Percentiles rank a stretch among this genome's conserved stretches.
These are phyloP conservation scores for Fomitopsis betulina DNA, from an alignment of 1,284 basidiomycete species.

Conservation along the genomic window DNA sequence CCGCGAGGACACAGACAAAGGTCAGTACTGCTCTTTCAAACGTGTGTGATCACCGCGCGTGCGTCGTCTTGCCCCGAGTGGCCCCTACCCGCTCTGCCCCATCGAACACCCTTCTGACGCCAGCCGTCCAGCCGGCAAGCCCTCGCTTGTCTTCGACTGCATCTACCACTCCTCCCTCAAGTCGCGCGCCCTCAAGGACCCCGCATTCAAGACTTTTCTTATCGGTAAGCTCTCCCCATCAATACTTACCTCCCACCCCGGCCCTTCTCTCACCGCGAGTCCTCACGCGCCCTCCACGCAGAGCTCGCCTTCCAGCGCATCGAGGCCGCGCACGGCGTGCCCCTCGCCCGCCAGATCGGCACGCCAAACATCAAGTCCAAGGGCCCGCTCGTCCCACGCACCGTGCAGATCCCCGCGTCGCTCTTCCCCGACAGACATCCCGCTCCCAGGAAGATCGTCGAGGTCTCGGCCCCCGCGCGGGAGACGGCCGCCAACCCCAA, in stretches of 20 bases:
- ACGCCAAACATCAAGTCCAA: conserved; percentile 71
- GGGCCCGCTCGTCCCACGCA: conserved; percentile 54
- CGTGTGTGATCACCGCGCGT: neutral
- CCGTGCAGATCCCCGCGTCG: conserved; percentile 44
- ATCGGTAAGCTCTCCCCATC: conserved; percentile 43
- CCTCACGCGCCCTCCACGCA: conserved; percentile 20
- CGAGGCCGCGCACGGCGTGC: conserved; percentile 51
- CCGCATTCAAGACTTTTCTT: conserved; percentile 63
- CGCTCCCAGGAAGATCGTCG: conserved; percentile 36
- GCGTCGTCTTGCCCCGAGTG: neutral
- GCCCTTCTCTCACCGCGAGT: neutral
- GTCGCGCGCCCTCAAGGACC: conserved; percentile 50
- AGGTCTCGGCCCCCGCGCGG: conserved; percentile 25
- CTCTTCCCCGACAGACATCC: conserved; percentile 32
- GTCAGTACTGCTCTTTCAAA: conserved; percentile 29
- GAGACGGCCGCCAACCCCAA: conserved; percentile 27
- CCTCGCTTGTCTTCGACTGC: conserved; percentile 66
- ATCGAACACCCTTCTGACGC: neutral
- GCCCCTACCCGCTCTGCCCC: neutral
- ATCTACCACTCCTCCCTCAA: conserved; percentile 58
- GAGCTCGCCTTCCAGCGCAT: conserved; percentile 66
- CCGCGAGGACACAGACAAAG: conserved; percentile 62
- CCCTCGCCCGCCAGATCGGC: conserved; percentile 58
- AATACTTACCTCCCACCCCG: neutral
- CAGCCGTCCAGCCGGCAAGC: conserved; percentile 51